These are phyloP conservation scores for Ascocoryne sarcoides DNA, from an alignment of 2,329 filamentous ascomycete species.

Conservation along the genomic window DNA sequence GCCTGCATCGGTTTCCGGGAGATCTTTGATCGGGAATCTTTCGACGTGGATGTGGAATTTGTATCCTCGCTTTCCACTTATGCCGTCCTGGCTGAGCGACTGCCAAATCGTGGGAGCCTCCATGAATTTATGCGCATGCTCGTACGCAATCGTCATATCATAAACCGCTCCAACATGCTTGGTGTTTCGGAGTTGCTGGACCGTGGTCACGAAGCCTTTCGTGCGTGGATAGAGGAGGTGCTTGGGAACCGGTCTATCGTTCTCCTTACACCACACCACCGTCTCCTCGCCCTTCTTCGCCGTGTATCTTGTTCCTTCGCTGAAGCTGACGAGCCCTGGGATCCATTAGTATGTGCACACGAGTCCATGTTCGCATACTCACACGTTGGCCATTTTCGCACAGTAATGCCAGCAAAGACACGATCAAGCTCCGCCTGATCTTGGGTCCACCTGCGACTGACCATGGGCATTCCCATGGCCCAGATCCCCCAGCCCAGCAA, in stretches of 20 bases:
- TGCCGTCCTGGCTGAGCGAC: slow-evolving; percentile 34
- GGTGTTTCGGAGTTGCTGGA: slow-evolving; percentile 43
- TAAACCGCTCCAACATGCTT: slow-evolving; percentile 46
- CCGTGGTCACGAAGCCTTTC: slow-evolving; percentile 51
- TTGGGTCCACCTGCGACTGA: slow-evolving; percentile 49
- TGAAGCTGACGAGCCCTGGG: slow-evolving; percentile 55
- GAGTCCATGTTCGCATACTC: slow-evolving; percentile 26
- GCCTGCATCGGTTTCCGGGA: slow-evolving; percentile 39
- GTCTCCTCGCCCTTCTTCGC: slow-evolving; percentile 43
- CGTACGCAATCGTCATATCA: slow-evolving; percentile 47
- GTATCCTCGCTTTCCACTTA: slow-evolving; percentile 35
- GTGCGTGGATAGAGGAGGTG: slow-evolving; percentile 52
- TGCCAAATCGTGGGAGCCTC: slow-evolving; percentile 45
- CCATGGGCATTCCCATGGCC: slow-evolving; percentile 57
- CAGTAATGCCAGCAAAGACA: slow-evolving; percentile 46
- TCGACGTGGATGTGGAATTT: slow-evolving; percentile 43
- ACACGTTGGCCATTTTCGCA: slow-evolving; percentile 49
- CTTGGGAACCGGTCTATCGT: slow-evolving; percentile 41
- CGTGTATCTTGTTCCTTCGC: slow-evolving; percentile 53
- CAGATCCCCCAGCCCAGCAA: slow-evolving; percentile 56
- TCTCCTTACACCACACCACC: slow-evolving; percentile 42
- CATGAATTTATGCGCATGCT: slow-evolving; percentile 35
- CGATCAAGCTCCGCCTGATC: slow-evolving; percentile 47
- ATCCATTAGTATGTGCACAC: not conserved
- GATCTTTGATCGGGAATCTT: slow-evolving; percentile 39